Evolutionary conservation across 1,284 basidiomycete species (phyloP), one percentile per base, ranked within the genome.

Genomic region (Mycosarcoma maydis): DNA sequence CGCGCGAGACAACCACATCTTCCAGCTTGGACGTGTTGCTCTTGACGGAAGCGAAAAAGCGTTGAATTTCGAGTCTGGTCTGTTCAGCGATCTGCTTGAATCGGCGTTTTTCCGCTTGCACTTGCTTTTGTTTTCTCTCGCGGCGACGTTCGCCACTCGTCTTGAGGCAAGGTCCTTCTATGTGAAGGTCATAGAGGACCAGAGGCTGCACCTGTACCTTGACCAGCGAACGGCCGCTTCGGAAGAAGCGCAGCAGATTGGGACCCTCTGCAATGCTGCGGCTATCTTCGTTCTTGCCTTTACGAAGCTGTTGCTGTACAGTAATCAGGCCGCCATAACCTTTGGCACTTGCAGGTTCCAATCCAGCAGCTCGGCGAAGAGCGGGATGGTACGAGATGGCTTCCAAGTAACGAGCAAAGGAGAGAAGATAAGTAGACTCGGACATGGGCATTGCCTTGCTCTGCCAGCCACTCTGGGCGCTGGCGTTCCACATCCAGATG

Each of bases 391-490:
- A 74, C 6, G 76, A 50, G 30, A 79, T 52, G 30, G 72, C 69
- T 47, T 79, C 75, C 48, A 79, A 41, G 50, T 69, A 79, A 30
- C 65, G 67, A 10, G 70, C 68, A 32, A 76, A 79, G 9, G 76
- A 78, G 10, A 68, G 52, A 6, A 79, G 65, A 17, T 76, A 78
- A 33, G 76, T 75, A 9, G 69, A 72, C 26, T 75, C 60, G 37
- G 73, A 68, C 70, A 78, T 75, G 33, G 50, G 50, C 27, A 24
- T 29, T 3, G 59, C 66, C 10, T 48, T 53, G 36, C 58, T 66
- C 39, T 75, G 68, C 53, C 64, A 59, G 19, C 76, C 70, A 20
- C 61, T 71, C 17, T 55, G 41, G 11, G 58, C 51, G 47, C 72
- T 69, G 9, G 68, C 72, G 17, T 64, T 70, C 73, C 73, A 75